Evolutionary conservation across 2,329 filamentous ascomycete genomes (phyloP).

Genomic region (Alternaria dauci): DNA sequence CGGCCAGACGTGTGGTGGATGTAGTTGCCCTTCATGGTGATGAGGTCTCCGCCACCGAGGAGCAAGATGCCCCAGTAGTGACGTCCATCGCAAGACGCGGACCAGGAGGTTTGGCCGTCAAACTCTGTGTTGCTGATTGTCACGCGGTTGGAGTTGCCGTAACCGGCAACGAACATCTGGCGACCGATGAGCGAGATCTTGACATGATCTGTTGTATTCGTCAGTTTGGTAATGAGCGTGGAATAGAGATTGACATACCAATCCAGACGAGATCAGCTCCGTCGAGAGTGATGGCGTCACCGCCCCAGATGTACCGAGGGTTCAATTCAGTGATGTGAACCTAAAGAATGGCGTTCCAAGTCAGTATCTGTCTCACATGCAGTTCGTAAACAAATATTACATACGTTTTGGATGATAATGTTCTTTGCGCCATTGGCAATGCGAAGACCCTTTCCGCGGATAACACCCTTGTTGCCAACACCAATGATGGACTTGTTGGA

Average conservation of each 20-base stretch:
- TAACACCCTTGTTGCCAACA: constrained; percentile 48
- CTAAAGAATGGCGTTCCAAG: too few species aligned
- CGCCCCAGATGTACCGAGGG: constrained; percentile 51
- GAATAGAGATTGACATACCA: constrained; percentile 6
- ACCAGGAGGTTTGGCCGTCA: constrained; percentile 26
- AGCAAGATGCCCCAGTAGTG: constrained; percentile 31
- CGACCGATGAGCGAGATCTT: constrained; percentile 27
- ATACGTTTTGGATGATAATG: constrained; percentile 50
- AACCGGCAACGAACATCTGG: constrained; percentile 25
- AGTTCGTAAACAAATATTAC: too few species aligned
- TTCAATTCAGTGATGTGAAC: constrained; percentile 50
- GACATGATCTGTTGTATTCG: constrained; percentile 22
- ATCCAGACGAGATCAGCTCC: constrained; percentile 46
- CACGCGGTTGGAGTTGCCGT: constrained; percentile 17
- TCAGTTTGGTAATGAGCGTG: neutral
- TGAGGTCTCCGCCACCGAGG: constrained; percentile 21
- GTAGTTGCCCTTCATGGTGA: constrained; percentile 30
- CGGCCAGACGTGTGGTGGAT: constrained; percentile 29
- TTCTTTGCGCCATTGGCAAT: constrained; percentile 34
- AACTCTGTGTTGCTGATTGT: constrained; percentile 31
- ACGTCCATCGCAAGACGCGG: constrained; percentile 25
- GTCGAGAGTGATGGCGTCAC: constrained; percentile 47
- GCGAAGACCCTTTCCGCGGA: constrained; percentile 33
- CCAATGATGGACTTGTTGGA: constrained; percentile 55
- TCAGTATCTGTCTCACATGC: too few species aligned